Base-by-base conservation (phyloP, 768 basidiomycete genomes). In the Tylopilus balloui region DNA sequence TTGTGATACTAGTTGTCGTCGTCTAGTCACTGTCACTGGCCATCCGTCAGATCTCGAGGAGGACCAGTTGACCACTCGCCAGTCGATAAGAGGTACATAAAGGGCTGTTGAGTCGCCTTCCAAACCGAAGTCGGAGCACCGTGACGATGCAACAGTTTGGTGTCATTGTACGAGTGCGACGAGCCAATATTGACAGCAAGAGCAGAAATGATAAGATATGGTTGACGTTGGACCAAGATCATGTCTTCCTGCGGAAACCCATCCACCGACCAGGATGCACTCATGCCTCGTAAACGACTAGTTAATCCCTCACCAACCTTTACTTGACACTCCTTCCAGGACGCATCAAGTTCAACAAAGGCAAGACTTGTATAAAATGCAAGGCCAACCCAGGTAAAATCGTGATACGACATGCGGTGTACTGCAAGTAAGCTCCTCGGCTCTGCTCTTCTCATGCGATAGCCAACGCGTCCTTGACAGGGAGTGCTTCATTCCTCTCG, bases 401-500 rank as follows among this genome's bases (percentile, higher is more conserved):
- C 24, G 81, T 89, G 41, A 80, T 90, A 47, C 76, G 87, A 35
- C 86, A 91, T 63, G 81, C 85, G 13, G 84, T 88, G 17, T 92
- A 91, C 61, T 92, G 89, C 86, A 88, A 81, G 88, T 88, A 59
- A 58, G 79, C 59, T 28, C 3, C 3, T 17, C n/a, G 15, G 13
- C 15, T 15, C 14, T 17, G 11, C 17, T 14, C 31, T 21, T 17
- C 3, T 32, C 75, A 54, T 39, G 19, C 32, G 10, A 39, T 42
- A 9, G 3, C 13, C 28, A 17, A 25, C 6, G 6, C 1, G 1
- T 29, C n/a, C 11, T 21, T 36, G 31, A 36, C 34, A 85, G 83
- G 66, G 76, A 73, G 4, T 90, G 88, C 58, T 88, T 91, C 65
- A 71, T 76, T 32, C 78, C 81, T 5, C 72, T 85, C 19, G 70